These are phyloP conservation scores for Erodium moschatum DNA, from an alignment of 441 rosid genomes.

Conservation along the genomic window DNA sequence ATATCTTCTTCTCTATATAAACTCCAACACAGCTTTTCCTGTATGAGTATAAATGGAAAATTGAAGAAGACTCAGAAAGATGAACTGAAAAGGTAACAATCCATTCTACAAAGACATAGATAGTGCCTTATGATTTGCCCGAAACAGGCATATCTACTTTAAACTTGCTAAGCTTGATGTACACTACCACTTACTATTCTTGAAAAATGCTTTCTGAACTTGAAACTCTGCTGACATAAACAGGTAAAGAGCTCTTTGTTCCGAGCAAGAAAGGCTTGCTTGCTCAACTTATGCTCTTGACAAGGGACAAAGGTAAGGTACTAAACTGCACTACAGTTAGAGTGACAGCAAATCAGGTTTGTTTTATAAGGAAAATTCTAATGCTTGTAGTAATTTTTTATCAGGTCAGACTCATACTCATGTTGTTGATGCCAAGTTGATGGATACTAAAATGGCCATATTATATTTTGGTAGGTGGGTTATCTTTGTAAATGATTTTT, in stretches of 20 bases:
- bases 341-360: constrained; percentile 1
- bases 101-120: neutral
- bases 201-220: neutral
- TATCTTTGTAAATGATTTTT: neutral
- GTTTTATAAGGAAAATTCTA: constrained; percentile 4
- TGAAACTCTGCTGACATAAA: constrained; percentile 2
- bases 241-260: neutral
- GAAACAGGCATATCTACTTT: neutral
- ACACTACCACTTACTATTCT: constrained; percentile 1
- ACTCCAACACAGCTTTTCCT: constrained; percentile 6
- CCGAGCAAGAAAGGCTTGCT: constrained; percentile 4
- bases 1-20: constrained; percentile 21
- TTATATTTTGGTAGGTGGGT: neutral
- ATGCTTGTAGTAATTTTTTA: neutral
- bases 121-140: neutral
- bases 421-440: neutral
- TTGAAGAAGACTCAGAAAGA: constrained; percentile 12
- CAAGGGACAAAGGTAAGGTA: neutral
- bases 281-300: constrained; percentile 4
- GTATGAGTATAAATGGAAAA: constrained; percentile 17
- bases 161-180: constrained; percentile 5
- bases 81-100: neutral
- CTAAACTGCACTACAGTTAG: neutral
- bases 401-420: neutral
- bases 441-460: neutral